phyloP scores from a whole-genome alignment of 805 yeast species.

The Wickerhamomyces sydowiorum region DNA sequence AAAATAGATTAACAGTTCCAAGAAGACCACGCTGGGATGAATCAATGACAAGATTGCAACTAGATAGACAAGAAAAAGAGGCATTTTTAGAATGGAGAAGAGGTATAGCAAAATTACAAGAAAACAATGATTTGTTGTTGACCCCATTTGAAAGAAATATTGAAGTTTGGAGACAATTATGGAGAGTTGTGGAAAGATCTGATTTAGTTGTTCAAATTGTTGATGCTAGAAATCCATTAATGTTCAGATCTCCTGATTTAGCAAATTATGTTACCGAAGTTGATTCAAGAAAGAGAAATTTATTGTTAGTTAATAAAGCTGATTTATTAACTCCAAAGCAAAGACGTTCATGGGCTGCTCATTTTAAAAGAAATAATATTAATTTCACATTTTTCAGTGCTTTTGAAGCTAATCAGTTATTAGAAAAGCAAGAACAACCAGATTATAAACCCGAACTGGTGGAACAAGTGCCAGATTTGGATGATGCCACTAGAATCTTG shows the following conservation, averaged over 20 bases:
- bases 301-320: conserved; percentile 87
- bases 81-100: conserved; percentile 95
- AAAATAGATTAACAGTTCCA: conserved; percentile 76
- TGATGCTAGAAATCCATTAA: conserved; percentile 91
- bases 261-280: conserved; percentile 78
- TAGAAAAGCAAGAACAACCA: conserved; percentile 53
- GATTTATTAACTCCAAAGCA: conserved; percentile 78
- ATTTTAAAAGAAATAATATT: conserved; percentile 63
- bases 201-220: conserved; percentile 95
- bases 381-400: conserved; percentile 93
- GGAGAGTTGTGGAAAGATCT: conserved; percentile 96
- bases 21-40: conserved; percentile 86
- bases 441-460: conserved; percentile 20
- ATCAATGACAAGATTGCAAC: conserved; percentile 63
- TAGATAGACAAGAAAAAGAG: conserved; percentile 83
- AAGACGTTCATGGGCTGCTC: conserved; percentile 81
- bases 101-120: conserved; percentile 77
- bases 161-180: conserved; percentile 96
- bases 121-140: conserved; percentile 74
- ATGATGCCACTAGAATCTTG: conserved; percentile 59
- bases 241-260: conserved; percentile 84
- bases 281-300: conserved; percentile 68
- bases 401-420: conserved; percentile 67
- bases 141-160: conserved; percentile 97
- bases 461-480: conserved; percentile 19